Evolutionary conservation across 306 rosid species (phyloP).

Genomic region (Ormosia semicastrata): DNA sequence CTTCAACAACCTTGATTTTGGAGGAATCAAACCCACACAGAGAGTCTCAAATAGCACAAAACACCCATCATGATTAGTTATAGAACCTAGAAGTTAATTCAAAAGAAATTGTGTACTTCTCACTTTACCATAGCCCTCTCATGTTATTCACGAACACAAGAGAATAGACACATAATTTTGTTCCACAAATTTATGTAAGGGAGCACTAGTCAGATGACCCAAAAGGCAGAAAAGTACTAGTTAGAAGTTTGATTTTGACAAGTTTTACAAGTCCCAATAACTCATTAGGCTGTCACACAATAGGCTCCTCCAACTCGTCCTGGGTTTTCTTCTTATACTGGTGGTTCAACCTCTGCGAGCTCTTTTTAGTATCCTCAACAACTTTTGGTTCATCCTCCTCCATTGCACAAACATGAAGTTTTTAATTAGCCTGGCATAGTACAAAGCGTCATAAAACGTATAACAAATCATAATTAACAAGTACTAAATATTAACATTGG

Average conservation of each 20-base stretch:
- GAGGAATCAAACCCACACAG: too few species aligned
- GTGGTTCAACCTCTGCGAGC: constrained; percentile 53
- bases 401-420: constrained; percentile 85
- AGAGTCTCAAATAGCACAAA: too few species aligned
- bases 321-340: constrained; percentile 61
- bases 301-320: constrained; percentile 44
- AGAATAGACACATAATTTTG: background rate
- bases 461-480: too few species aligned
- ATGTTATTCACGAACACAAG: background rate
- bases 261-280: background rate
- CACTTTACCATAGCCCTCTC: too few species aligned
- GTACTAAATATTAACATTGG: too few species aligned
- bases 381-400: constrained; percentile 77
- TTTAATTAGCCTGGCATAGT: too few species aligned
- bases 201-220: background rate
- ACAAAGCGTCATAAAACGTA: too few species aligned
- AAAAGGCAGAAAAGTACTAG: background rate
- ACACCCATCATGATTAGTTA: too few species aligned
- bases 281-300: background rate
- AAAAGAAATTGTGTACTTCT: too few species aligned
- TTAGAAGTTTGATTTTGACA: background rate
- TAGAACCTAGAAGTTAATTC: too few species aligned
- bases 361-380: constrained; percentile 32
- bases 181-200: constrained; percentile 13
- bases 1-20: too few species aligned